phyloP scores from a whole-genome alignment of 805 yeast species.

The Myxozyma kluyveri region DNA sequence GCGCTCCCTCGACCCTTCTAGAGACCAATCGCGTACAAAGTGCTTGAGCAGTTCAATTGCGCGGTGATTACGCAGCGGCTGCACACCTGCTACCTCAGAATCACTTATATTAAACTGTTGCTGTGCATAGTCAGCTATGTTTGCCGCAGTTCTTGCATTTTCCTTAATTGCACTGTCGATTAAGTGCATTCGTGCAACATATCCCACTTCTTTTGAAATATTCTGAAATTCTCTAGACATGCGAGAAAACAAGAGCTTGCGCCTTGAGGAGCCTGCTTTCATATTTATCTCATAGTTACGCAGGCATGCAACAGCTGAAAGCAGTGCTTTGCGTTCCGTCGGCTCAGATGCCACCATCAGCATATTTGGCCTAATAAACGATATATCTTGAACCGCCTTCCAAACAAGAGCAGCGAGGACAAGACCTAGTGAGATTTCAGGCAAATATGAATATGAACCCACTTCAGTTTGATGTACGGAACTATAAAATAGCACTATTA shows the following conservation, averaged over 20 bases:
- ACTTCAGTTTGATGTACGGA: too few species aligned
- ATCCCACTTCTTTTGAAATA: slow-evolving; percentile 52
- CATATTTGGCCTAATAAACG: slow-evolving; percentile 5
- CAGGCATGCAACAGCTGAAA: slow-evolving; percentile 31
- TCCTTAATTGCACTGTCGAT: slow-evolving; percentile 49
- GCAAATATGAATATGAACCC: too few species aligned
- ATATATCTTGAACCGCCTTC: too few species aligned
- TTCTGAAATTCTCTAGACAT: slow-evolving; percentile 58
- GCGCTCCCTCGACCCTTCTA: slow-evolving; percentile 49
- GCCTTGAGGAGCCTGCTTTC: slow-evolving; percentile 25
- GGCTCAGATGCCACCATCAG: slow-evolving; percentile 14
- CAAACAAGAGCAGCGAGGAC: too few species aligned
- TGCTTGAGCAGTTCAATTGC: slow-evolving; percentile 60
- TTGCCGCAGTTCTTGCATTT: slow-evolving; percentile 51
- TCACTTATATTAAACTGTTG: slow-evolving; percentile 41
- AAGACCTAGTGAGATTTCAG: too few species aligned
- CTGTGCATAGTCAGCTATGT: slow-evolving; percentile 45
- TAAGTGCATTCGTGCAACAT: slow-evolving; percentile 50
- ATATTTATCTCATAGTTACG: slow-evolving; percentile 26
- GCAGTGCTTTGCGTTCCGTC: slow-evolving; percentile 21
- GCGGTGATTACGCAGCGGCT: slow-evolving; percentile 31
- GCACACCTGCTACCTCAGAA: slow-evolving; percentile 47
- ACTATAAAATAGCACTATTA: too few species aligned
- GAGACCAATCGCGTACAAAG: slow-evolving; percentile 74
- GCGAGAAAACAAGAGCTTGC: slow-evolving; percentile 33